Evolutionary conservation across 306 rosid species (phyloP), one percentile per base, ranked within the genome.

Genomic region (Rubus idaeus): DNA sequence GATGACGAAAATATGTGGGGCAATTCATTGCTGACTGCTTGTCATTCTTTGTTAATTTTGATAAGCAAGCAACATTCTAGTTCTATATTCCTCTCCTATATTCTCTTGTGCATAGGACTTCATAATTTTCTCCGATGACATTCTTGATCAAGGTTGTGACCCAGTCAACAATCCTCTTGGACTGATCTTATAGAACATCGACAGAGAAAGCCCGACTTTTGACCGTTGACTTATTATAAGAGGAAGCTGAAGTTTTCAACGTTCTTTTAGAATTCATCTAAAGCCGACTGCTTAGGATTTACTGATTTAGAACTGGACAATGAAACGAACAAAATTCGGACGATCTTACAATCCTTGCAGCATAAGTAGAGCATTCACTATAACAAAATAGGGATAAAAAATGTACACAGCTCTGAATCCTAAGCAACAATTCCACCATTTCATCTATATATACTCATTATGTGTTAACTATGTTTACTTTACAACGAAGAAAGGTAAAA

Each of bases 371-470:
- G 46, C 11, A 45, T 21, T 11, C 74, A 78, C 16, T 37, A 44
- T 70, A 37, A 64, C 68, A 20, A 76, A 45, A 39, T 71, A 45
- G 30, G 41, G 44, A 39, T 18, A 11, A 10, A 39, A 42, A 8
- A 14, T 42, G n/a, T 20, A 30, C 73, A 71, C 51, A 73, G n/a
- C 79, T 61, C 47, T 53, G 86, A 84, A 78, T 75, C 67, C 57
- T 64, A 17, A 55, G 74, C 77, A 82, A 55, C 77, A 79, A 80
- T 81, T 83, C 84, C 79, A 84, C 76, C 85, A 80, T 70, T 85
- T 80, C 82, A 85, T 81, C 83, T 80, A 83, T 76, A 85, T 84
- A 73, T 39, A 75, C 83, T 77, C 81, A 68, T 83, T 80, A 82
- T 77, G 71, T 84, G 78, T 69, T 17, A 16, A 68, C 80, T 73